Evolutionary conservation across 495 filamentous ascomycete genomes (phyloP).

Genomic region (Lepraria neglecta): DNA sequence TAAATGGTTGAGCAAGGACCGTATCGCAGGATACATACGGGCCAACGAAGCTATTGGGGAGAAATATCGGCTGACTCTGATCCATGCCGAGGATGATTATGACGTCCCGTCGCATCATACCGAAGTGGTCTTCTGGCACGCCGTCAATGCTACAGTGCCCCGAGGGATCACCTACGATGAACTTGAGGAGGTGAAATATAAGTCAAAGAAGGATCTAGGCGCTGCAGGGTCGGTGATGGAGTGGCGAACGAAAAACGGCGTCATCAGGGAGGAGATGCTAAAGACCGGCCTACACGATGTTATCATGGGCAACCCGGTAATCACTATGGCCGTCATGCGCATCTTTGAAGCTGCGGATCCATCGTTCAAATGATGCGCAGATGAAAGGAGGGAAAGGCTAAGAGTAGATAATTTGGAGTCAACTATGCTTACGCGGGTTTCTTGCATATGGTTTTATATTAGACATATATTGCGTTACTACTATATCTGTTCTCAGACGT

Average conservation of each 20-base stretch:
- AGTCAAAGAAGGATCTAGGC: slow-evolving; percentile 36
- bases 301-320: slow-evolving; percentile 46
- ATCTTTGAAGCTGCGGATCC: slow-evolving; percentile 28
- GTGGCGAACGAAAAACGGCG: slow-evolving; percentile 40
- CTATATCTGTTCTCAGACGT: background rate
- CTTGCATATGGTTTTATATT: background rate
- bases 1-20: slow-evolving; percentile 40
- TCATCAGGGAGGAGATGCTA: slow-evolving; percentile 45
- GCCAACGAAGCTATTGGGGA: slow-evolving; percentile 31
- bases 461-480: background rate
- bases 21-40: slow-evolving; percentile 34
- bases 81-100: slow-evolving; percentile 38
- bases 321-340: slow-evolving; percentile 43
- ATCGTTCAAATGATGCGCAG: background rate
- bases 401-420: background rate
- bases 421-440: background rate
- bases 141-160: slow-evolving; percentile 36
- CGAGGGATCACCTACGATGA: slow-evolving; percentile 34
- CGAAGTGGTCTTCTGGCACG: slow-evolving; percentile 39
- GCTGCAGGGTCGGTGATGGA: slow-evolving; percentile 44
- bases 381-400: background rate
- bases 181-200: slow-evolving; percentile 33
- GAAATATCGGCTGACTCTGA: slow-evolving; percentile 32
- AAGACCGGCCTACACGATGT: slow-evolving; percentile 48
- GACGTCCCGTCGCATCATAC: slow-evolving; percentile 41